A percentile compares a stretch with the other conserved stretches of the same genome.
Evolutionary conservation across 345 rosid genomes (phyloP).

Genomic region (Eucalyptus coolabah): DNA sequence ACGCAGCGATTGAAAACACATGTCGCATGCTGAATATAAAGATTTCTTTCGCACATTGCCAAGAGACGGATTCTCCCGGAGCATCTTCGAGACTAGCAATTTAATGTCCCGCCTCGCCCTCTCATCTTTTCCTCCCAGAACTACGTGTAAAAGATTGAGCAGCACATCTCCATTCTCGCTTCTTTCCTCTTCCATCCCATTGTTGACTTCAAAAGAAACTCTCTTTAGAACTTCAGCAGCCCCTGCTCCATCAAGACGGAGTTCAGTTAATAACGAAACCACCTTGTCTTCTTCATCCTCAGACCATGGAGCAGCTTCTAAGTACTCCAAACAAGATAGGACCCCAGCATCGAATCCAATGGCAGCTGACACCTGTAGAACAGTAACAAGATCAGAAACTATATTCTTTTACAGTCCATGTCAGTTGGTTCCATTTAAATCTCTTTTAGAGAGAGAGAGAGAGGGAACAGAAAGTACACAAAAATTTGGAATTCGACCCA

Average conservation of each 20-base stretch:
- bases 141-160: constrained; percentile 78
- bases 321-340: constrained; percentile 85
- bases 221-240: constrained; percentile 94
- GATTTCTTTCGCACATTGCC: constrained; percentile 79
- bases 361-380: constrained; percentile 79
- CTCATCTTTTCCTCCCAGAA: constrained; percentile 94
- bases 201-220: constrained; percentile 59
- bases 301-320: constrained; percentile 99
- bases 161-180: constrained; percentile 66
- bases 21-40: constrained; percentile 66
- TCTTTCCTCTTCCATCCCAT: constrained; percentile 30
- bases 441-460: not conserved
- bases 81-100: constrained; percentile 87
- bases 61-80: constrained; percentile 80
- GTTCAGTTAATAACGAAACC: constrained; percentile 69
- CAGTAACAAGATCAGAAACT: not conserved
- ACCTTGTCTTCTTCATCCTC: constrained; percentile 97
- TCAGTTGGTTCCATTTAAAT: not conserved
- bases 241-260: constrained; percentile 84
- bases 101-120: constrained; percentile 99
- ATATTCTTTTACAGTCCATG: not conserved
- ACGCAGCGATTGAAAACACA: constrained; percentile 61
- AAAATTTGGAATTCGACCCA: not conserved
- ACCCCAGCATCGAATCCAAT: constrained; percentile 98
- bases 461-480: not conserved